Evolutionary conservation across 2,329 filamentous ascomycete species (phyloP).

Genomic region (Myriosclerotinia duriaeana): DNA sequence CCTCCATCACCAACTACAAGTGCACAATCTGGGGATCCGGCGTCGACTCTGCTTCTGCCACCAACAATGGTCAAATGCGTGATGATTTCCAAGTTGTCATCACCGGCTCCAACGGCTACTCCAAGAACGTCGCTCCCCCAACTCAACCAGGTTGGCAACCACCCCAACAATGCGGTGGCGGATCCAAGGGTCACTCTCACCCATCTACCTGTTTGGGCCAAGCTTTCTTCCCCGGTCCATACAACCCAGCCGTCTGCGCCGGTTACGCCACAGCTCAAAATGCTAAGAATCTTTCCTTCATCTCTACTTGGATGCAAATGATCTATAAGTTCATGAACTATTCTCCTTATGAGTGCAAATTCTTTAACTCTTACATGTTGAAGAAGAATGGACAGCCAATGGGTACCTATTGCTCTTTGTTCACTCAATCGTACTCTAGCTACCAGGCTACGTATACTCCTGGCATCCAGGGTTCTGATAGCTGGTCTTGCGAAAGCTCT

Average conservation of each 20-base stretch:
- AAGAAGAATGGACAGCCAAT: slow-evolving; percentile 42
- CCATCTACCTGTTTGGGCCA: slow-evolving; percentile 29
- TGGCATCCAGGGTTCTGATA: background rate
- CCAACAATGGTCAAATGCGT: slow-evolving; percentile 40
- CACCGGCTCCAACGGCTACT: slow-evolving; percentile 46
- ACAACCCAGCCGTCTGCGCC: slow-evolving; percentile 30
- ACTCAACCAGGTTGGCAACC: slow-evolving; percentile 26
- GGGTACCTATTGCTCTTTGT: slow-evolving; percentile 45
- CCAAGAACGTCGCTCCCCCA: slow-evolving; percentile 27
- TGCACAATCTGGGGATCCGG: slow-evolving; percentile 41
- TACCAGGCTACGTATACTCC: slow-evolving; percentile 4
- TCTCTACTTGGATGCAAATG: slow-evolving; percentile 13
- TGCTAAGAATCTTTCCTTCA: slow-evolving; percentile 19
- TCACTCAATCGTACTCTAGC: slow-evolving; percentile 28
- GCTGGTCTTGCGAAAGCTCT: slow-evolving; percentile 15
- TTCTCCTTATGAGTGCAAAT: slow-evolving; percentile 31
- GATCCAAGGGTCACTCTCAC: slow-evolving; percentile 27
- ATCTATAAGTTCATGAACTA: slow-evolving; percentile 18
- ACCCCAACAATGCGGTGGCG: slow-evolving; percentile 27
- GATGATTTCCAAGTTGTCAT: slow-evolving; percentile 44
- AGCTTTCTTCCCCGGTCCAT: slow-evolving; percentile 32
- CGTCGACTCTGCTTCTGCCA: slow-evolving; percentile 36
- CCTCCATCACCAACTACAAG: slow-evolving; percentile 40
- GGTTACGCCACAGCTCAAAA: slow-evolving; percentile 29
- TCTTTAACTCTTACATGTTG: slow-evolving; percentile 45